phyloP scores from a whole-genome alignment of 768 basidiomycete genomes.

The Hortiboletus flavorubellus region DNA sequence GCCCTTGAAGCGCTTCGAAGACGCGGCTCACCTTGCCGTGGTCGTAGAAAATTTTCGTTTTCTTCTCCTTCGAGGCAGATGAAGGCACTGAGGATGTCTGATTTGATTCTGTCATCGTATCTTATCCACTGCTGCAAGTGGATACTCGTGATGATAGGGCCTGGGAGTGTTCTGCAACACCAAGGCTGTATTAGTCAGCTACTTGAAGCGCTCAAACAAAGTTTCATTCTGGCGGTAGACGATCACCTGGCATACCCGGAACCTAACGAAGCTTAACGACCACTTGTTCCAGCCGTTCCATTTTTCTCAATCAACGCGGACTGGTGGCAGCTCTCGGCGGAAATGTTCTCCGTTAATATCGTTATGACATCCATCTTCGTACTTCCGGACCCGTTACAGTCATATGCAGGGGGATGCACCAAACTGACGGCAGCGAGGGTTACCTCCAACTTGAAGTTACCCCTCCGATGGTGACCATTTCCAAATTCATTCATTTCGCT shows the following conservation, averaged over 20 bases:
- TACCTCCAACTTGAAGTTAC: constrained; percentile 2
- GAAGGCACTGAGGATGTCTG: constrained; percentile 19
- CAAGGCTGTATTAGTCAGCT: constrained; percentile 23
- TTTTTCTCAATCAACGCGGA: constrained; percentile 7
- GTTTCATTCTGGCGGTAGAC: constrained; percentile 16
- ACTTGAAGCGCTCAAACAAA: constrained; percentile 3
- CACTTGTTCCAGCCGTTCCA: constrained; percentile 9
- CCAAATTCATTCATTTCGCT: constrained; percentile 23
- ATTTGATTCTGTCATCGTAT: constrained; percentile 29
- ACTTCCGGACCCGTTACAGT: constrained; percentile 31
- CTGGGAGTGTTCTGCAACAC: constrained; percentile 3
- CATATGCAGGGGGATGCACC: constrained; percentile 30
- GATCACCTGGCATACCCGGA: constrained; percentile 20
- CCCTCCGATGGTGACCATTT: constrained; percentile 14
- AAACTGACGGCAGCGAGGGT: constrained; percentile 26
- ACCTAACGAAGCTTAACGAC: constrained; percentile 18
- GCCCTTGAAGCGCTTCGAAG: not conserved
- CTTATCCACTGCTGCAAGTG: constrained; percentile 5
- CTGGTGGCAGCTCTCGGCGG: constrained; percentile 7
- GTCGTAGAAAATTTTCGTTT: constrained; percentile 29
- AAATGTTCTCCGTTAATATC: constrained; percentile 28
- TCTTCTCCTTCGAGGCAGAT: constrained; percentile 25
- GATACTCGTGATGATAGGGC: constrained; percentile 18
- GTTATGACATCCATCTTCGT: constrained; percentile 28
- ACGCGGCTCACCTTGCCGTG: constrained; percentile 31